Percentiles rank a stretch among this genome's conserved stretches.
Evolutionary conservation across 2,329 filamentous ascomycete genomes (phyloP).

Genomic region (Dryadomyces quercivorus): DNA sequence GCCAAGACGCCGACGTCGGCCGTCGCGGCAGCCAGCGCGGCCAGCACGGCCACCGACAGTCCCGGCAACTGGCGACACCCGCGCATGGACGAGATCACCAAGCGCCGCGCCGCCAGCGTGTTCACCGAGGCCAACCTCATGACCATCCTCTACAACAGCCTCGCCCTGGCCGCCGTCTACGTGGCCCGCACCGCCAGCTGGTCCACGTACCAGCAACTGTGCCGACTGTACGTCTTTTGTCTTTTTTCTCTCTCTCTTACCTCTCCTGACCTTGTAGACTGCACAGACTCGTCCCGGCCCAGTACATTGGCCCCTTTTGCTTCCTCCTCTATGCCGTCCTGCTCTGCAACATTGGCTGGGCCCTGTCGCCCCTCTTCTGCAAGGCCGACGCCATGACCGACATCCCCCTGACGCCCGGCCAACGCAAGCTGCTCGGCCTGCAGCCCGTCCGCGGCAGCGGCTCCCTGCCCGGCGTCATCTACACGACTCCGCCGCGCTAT

Average conservation of each 20-base stretch:
- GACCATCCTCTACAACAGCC: constrained; percentile 55
- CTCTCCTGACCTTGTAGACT: constrained; percentile 16
- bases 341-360: constrained; percentile 57
- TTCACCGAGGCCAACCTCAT: constrained; percentile 70
- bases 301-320: constrained; percentile 31
- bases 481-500: constrained; percentile 80
- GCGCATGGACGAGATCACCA: constrained; percentile 73
- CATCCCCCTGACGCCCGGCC: constrained; percentile 80
- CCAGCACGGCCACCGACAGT: constrained; percentile 37
- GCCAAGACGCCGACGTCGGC: neutral
- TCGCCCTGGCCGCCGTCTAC: constrained; percentile 19
- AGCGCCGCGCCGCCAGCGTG: constrained; percentile 62
- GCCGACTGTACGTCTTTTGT: constrained; percentile 22
- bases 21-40: too few species aligned
- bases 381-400: constrained; percentile 69
- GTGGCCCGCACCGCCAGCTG: constrained; percentile 4
- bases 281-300: constrained; percentile 17
- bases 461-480: constrained; percentile 53
- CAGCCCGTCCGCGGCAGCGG: constrained; percentile 50
- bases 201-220: constrained; percentile 21
- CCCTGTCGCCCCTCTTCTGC: constrained; percentile 60
- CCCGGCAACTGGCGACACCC: constrained; percentile 88
- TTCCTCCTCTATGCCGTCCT: constrained; percentile 42
- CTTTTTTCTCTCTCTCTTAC: neutral
- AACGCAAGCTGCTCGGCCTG: constrained; percentile 75